These are phyloP conservation scores for Cryptococcus deneoformans DNA, from an alignment of 1,284 basidiomycete species.

Conservation along the genomic window DNA sequence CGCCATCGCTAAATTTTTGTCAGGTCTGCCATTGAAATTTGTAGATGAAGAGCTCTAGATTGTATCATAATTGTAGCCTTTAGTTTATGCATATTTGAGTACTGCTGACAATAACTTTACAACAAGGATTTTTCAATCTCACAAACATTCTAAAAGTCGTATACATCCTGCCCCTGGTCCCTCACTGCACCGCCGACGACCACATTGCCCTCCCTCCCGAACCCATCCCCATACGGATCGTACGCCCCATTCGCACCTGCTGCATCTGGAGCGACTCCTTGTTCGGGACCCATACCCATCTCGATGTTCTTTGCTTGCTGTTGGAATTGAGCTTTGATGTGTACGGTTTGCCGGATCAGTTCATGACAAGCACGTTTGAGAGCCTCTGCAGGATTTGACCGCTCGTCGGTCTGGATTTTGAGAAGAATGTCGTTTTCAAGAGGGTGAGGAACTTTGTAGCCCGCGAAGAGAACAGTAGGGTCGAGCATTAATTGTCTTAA, in stretches of 20 bases:
- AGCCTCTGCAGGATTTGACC: constrained; percentile 73
- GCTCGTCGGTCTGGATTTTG: constrained; percentile 94
- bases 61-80: neutral
- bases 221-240: constrained; percentile 45
- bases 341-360: constrained; percentile 70
- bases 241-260: constrained; percentile 14
- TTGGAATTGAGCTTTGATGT: constrained; percentile 52
- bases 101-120: neutral
- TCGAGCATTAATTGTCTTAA: constrained; percentile 81
- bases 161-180: constrained; percentile 30
- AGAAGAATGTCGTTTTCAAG: constrained; percentile 90
- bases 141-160: constrained; percentile 34
- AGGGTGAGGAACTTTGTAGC: constrained; percentile 97
- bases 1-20: too few relatives aligned
- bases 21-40: constrained; percentile 12
- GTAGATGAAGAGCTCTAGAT: constrained; percentile 2
- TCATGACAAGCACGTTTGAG: constrained; percentile 81
- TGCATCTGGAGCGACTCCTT: constrained; percentile 13
- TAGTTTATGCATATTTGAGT: neutral
- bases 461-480: constrained; percentile 87
- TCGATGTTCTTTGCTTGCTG: constrained; percentile 53
- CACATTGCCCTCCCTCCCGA: constrained; percentile 17
- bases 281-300: constrained; percentile 48
- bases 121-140: neutral
- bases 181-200: constrained; percentile 18